Evolutionary conservation across 371 early-diverging fungal species (phyloP).

Genomic region (Rhizopus sp.): DNA sequence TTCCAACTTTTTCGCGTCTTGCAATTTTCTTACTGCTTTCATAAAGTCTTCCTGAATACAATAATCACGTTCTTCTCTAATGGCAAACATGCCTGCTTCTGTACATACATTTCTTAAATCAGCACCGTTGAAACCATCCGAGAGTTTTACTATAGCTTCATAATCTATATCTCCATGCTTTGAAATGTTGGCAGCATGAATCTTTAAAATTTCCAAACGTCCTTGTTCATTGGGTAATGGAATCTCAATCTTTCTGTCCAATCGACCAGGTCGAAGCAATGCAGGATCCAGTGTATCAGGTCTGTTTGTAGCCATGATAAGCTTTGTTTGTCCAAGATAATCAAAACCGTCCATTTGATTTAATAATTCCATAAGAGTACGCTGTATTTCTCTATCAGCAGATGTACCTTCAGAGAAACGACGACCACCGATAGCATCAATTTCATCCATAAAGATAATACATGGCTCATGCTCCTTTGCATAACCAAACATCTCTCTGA

Average conservation of each 20-base stretch:
- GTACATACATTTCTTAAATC: constrained; percentile 99
- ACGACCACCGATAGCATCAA: constrained; percentile 99
- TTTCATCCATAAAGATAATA: constrained; percentile 99
- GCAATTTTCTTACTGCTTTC: constrained; percentile 99
- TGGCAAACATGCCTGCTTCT: constrained; percentile 99
- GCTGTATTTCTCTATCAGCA: constrained; percentile 99
- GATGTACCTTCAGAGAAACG: constrained; percentile 99
- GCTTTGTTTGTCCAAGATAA: constrained; percentile 96
- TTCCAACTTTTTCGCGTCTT: constrained; percentile 98
- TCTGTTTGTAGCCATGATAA: constrained; percentile 99
- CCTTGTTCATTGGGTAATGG: constrained; percentile 89
- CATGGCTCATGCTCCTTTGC: constrained; percentile 99
- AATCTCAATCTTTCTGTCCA: constrained; percentile 99
- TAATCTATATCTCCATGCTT: constrained; percentile 97
- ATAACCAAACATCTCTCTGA: constrained; percentile 99
- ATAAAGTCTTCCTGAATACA: constrained; percentile 99
- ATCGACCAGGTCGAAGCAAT: constrained; percentile 95
- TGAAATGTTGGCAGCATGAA: constrained; percentile 93
- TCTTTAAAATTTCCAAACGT: constrained; percentile 97
- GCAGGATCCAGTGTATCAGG: constrained; percentile 99
- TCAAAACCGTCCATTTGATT: constrained; percentile 99
- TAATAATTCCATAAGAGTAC: constrained; percentile 99
- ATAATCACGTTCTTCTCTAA: constrained; percentile 99
- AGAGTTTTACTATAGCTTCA: constrained; percentile 97
- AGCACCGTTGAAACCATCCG: constrained; percentile 99